Percentiles rank a stretch among this genome's conserved stretches.
These are phyloP conservation scores for Lactarius psammicola DNA, from an alignment of 768 basidiomycete genomes.

Conservation along the genomic window DNA sequence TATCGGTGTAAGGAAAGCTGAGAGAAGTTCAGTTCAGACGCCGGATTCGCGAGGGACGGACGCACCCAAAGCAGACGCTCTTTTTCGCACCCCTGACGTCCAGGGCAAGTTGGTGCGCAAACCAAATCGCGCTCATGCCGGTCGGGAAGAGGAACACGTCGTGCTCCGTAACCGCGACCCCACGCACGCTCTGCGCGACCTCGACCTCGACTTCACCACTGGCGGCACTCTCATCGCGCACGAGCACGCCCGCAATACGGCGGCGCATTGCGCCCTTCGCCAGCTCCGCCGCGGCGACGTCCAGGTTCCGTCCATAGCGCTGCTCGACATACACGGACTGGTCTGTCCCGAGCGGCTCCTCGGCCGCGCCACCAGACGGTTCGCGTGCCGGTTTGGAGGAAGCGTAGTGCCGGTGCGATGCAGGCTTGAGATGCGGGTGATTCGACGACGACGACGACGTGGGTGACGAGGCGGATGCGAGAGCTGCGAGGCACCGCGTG, in stretches of 20 bases:
- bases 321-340: conserved; percentile 84
- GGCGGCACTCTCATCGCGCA: conserved; percentile 53
- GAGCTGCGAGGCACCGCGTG: conserved; percentile 72
- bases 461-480: conserved; percentile 43
- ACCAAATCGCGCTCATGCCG: conserved; percentile 96
- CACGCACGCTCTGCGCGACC: conserved; percentile 60
- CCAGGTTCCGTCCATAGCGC: conserved; percentile 89
- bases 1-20: conserved; percentile 95
- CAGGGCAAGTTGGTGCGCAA: conserved; percentile 71
- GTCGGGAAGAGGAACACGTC: conserved; percentile 87
- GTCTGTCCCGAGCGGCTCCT: conserved; percentile 58
- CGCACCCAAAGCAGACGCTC: conserved; percentile 93
- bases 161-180: conserved; percentile 71
- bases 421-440: conserved; percentile 5
- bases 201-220: conserved; percentile 46
- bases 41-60: conserved; percentile 11
- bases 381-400: conserved; percentile 36
- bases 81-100: conserved; percentile 58
- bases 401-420: conserved; percentile 59
- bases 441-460: conserved; percentile 21
- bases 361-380: background rate
- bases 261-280: conserved; percentile 88
- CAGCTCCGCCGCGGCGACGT: conserved; percentile 63
- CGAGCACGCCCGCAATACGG: conserved; percentile 82
- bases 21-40: background rate